A percentile compares a stretch with the other conserved stretches of the same genome.
phyloP scores from a whole-genome alignment of 2,329 filamentous ascomycete genomes.

The Xylariales sp. region DNA sequence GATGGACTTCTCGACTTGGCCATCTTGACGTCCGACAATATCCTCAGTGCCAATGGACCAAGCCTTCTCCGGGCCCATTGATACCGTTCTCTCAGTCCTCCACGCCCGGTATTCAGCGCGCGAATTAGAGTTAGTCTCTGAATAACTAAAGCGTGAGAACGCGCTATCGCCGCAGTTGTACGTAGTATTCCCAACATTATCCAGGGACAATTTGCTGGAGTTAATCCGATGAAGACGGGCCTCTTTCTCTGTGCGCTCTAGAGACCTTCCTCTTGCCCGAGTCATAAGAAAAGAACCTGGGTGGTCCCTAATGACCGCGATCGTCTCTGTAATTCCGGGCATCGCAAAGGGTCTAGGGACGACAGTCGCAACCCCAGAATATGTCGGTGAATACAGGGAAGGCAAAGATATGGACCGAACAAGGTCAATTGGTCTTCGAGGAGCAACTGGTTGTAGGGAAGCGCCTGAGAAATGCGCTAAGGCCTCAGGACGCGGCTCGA shows the following conservation, averaged over 20 bases:
- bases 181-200: conserved; percentile 52
- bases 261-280: conserved; percentile 53
- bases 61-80: conserved; percentile 65
- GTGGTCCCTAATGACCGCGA: conserved; percentile 51
- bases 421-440: conserved; percentile 50
- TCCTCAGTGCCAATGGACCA: conserved; percentile 71
- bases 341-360: conserved; percentile 43
- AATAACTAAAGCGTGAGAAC: conserved; percentile 38
- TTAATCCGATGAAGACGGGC: conserved; percentile 50
- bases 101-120: conserved; percentile 52
- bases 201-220: conserved; percentile 40
- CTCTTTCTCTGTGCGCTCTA: conserved; percentile 58
- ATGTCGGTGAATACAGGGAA: conserved; percentile 27
- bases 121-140: conserved; percentile 42
- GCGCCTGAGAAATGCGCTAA: conserved; percentile 52
- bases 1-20: conserved; percentile 73
- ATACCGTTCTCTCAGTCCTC: conserved; percentile 57
- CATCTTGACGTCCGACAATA: conserved; percentile 60
- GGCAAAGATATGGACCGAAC: conserved; percentile 47
- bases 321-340: conserved; percentile 51
- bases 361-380: conserved; percentile 37
- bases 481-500: conserved; percentile 52
- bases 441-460: conserved; percentile 53
- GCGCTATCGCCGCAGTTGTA: conserved; percentile 43
- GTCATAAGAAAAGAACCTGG: conserved; percentile 50